Base-by-base conservation (phyloP, 805 yeast genomes). In the Ogataea zsoltii region DNA sequence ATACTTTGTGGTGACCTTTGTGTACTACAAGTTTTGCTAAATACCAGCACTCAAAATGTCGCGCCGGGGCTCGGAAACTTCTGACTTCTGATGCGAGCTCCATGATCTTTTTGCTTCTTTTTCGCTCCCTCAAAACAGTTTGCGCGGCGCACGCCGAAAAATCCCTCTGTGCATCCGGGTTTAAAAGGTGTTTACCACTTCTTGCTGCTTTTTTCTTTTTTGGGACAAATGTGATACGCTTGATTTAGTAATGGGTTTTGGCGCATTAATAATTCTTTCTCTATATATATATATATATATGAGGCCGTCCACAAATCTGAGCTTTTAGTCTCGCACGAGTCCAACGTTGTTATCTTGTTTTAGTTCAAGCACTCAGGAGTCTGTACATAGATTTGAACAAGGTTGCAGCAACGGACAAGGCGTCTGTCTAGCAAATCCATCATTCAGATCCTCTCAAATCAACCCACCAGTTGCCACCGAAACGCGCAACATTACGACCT, bases 181-280 rank as follows among this genome's bases (percentile, higher is more conserved):
- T 37, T 7, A 6, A 25, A 19, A 26, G 40, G 40, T 37, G 40
- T 37, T 37, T 37, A 26, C 25, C 32, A 14, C 32, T 37, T 32
- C 16, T 37, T 37, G 31, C 40, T 37, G 40, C 40, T 37, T 37
- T 17, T 37, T 37, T 37, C 40, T 37, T 37, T 37, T 37, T 37
- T 30, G 40, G 40, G 40, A 25, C 40, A 37, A 37, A 28, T 26
- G 40, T 37, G 40, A 37, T 37, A 37, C 40, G 40, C 40, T 37
- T 37, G n/a, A 37, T 37, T 23, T 37, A 37, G 32, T 14, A 26
- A 25, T 28, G 38, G 23, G 33, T 26, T 37, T 37, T 26, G 40
- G 40, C 40, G 40, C 40, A 37, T 25, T n/a, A n/a, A n/a, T n/a
- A n/a, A n/a, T 17, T 14, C 19, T 10, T 17, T 32, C 12, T 26